Evolutionary conservation across 257 asterid genomes (phyloP), one percentile per base, ranked within the genome.

Genomic region (Oldenlandia corymbosa): DNA sequence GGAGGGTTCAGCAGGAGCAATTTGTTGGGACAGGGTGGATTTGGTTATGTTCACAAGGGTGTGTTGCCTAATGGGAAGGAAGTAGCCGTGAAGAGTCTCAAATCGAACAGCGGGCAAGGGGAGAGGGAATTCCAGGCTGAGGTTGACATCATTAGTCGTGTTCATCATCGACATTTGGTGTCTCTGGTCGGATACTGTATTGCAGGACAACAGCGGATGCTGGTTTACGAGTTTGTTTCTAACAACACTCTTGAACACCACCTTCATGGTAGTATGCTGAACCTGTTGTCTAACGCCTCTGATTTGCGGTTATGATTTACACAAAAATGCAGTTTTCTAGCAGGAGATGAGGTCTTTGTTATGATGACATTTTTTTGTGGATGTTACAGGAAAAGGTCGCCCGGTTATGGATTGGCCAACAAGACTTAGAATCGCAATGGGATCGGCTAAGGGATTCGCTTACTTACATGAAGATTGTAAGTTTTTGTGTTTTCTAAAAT

Each of bases 391-490:
- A 68, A n/a, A 65, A 31, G 87, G 80, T 68, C 70, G 80, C 17
- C 90, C 92, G 18, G 58, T 70, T 5, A 85, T 90, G 97, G 90
- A 85, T 41, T 90, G 86, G 85, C 71, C 82, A 10, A 76, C 91
- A 2, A 81, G 97, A 69, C 85, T 79, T 26, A 78, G 60, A 68
- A 88, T 90, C 64, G 96, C 96, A 67, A 27, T 90, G 27, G 97
- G 97, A 55, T 46, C 97, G 56, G 97, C 97, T 2, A 90, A 88
- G 73, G 97, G 97, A 16, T 88, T 90, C 39, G 93, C 97, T 48
- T 90, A 90, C 73, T 88, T 90, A 45, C 97, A 90, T 47, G 97
- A 90, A 71, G 96, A 90, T 65, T 90, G 96, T 88, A 72, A 74
- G 84, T 34, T 34, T 34, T 34, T 34, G 39, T 3, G 4, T 34